Evolutionary conservation across 192 early-diverging fungal species (phyloP), one percentile per base, ranked within the genome.

Genomic region (Dispira simplex): DNA sequence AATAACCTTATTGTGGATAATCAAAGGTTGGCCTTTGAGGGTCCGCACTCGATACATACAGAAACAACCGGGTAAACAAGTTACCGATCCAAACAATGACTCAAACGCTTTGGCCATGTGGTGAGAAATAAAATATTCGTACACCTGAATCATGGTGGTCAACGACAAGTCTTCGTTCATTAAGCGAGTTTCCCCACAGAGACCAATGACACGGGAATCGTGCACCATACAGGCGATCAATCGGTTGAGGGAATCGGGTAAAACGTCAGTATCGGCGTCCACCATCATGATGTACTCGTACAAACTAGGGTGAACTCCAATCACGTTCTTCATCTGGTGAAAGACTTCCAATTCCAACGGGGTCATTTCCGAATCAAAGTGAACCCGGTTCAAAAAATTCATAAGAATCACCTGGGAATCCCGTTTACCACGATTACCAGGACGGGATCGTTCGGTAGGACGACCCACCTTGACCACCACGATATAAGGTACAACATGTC

Each of bases 101-200:
- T 88, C 87, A 46, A 90, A 89, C 0, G 87, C 86, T 73, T 96
- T 96, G 52, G 91, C 82, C 67, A 96, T 77, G 71, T 96, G 89
- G 76, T 96, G 93, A 23, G 85, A 88, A 65, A 89, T 89, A 63
- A 86, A 91, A 75, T 92, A 92, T 76, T 92, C 89, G 72, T 90
- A 91, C 14, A 97, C 93, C 67, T 96, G 95, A 68, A 96, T 96
- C 92, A 95, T 95, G 20, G 93, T 93, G 28, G 88, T 89, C 89
- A 88, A 95, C 32, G 87, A 88, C 27, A 83, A 80, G 70, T 89
- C 87, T 74, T 96, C 91, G 70, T 96, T 95, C 2, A 83, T 76
- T 28, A 98, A 78, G 63, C 84, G 83, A 0, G 95, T 98, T 68
- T 98, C 95, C 44, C 95, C 95, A 69, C 93, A 98, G 65, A 95